A percentile compares a stretch with the other conserved stretches of the same genome.
phyloP scores from a whole-genome alignment of 345 rosid species.

The Pistacia atlantica region DNA sequence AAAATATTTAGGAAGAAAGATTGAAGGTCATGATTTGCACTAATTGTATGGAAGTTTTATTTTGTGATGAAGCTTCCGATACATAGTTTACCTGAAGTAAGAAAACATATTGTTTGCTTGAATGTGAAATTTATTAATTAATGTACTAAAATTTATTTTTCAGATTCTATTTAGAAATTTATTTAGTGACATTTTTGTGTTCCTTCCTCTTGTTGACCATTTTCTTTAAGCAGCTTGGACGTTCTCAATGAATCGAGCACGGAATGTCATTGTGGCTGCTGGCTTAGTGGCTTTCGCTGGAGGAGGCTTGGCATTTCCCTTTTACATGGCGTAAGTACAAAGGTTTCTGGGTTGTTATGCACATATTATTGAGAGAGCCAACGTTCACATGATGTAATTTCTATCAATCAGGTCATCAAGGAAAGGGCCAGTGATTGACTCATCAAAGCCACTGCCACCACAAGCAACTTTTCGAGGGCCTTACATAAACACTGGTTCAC shows the following conservation, averaged over 20 bases:
- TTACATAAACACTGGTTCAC: conserved; percentile 91
- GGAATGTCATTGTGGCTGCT: conserved; percentile 72
- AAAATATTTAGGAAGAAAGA: neutral
- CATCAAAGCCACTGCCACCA: conserved; percentile 85
- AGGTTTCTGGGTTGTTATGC: neutral
- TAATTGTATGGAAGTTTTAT: neutral
- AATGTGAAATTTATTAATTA: neutral
- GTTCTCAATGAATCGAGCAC: conserved; percentile 48
- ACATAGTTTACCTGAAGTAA: neutral
- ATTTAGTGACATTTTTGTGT: neutral
- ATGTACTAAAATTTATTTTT: neutral
- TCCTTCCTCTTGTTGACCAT: neutral
- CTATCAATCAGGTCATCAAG: conserved; percentile 55
- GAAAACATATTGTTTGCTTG: neutral
- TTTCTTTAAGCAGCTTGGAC: conserved; percentile 15
- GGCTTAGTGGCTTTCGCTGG: conserved; percentile 79
- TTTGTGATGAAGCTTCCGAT: neutral
- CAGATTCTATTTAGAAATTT: neutral
- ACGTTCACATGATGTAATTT: conserved; percentile 4
- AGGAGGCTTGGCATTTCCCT: conserved; percentile 87
- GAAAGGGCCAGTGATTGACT: conserved; percentile 67
- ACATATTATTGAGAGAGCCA: neutral
- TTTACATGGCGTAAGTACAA: conserved; percentile 81
- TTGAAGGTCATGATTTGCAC: neutral
- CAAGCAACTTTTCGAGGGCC: conserved; percentile 98